Percentiles rank a stretch among this genome's conserved stretches.
Conservation (phyloP, 306 rosid species). For the Elaeagnus macrophylla region DNA sequence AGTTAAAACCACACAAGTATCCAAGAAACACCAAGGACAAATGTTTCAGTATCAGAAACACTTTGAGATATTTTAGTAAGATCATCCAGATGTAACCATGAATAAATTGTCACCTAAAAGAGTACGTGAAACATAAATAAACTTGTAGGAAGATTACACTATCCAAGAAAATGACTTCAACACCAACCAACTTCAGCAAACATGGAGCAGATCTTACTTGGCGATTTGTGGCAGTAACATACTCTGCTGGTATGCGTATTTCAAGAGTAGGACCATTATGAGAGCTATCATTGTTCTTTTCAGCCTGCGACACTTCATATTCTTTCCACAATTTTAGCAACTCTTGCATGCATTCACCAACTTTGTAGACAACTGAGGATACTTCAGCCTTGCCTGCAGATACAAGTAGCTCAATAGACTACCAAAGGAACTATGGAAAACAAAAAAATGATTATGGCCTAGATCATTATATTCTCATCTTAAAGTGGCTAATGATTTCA, state of each 20-base stretch:
- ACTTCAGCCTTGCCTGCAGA: slow-evolving; percentile 75
- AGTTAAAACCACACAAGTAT: no score
- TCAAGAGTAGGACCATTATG: slow-evolving; percentile 72
- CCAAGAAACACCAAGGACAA: no score
- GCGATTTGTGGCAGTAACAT: slow-evolving; percentile 87
- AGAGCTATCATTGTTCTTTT: slow-evolving; percentile 52
- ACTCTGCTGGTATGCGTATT: slow-evolving; percentile 82
- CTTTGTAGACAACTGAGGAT: slow-evolving; percentile 65
- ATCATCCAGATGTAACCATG: no score
- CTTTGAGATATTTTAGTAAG: no score
- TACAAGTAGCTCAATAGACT: slow-evolving; percentile 19
- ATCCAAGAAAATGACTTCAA: not conserved
- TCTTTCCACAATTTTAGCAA: slow-evolving; percentile 80
- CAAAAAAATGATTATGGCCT: not conserved
- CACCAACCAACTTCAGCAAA: not conserved
- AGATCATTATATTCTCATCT: not conserved
- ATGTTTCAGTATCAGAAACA: no score
- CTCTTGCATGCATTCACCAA: slow-evolving; percentile 96
- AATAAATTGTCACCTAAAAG: no score
- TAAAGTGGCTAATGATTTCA: not conserved
- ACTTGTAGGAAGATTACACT: not conserved
- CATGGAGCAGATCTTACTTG: slow-evolving; percentile 48
- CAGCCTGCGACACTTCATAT: slow-evolving; percentile 48
- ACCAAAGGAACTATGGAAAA: slow-evolving; percentile 14
- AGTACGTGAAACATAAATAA: no score